Percentiles rank a stretch among this genome's conserved stretches.
phyloP scores from a whole-genome alignment of 1,284 basidiomycete species.

The Trametes hirsuta region DNA sequence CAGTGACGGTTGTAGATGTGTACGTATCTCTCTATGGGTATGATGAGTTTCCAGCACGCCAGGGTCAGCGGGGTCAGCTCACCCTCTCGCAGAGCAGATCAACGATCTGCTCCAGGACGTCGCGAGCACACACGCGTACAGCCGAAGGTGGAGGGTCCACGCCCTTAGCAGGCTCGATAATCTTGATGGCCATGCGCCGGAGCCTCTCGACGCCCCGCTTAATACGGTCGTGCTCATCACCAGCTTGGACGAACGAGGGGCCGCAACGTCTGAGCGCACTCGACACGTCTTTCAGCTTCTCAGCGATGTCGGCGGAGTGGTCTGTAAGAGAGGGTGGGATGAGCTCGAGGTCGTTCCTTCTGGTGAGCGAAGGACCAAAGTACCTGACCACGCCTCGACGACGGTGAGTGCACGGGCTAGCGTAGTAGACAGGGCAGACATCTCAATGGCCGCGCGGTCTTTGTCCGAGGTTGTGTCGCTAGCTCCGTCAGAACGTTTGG shows the following conservation, averaged over 20 bases:
- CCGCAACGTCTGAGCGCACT: slow-evolving; percentile 13
- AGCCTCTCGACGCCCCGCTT: slow-evolving; percentile 62
- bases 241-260: slow-evolving; percentile 5
- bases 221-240: slow-evolving; percentile 47
- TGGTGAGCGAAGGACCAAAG: not conserved
- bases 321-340: slow-evolving; percentile 4
- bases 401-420: slow-evolving; percentile 48
- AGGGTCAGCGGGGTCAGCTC: too few relatives aligned
- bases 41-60: not conserved
- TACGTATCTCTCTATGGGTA: slow-evolving; percentile 30
- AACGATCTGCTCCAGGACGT: slow-evolving; percentile 37
- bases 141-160: slow-evolving; percentile 5
- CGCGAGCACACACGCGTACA: slow-evolving; percentile 17
- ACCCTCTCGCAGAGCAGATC: slow-evolving; percentile 34
- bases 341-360: too few relatives aligned
- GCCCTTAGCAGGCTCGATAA: slow-evolving; percentile 41
- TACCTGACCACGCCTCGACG: slow-evolving; percentile 37
- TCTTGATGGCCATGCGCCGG: slow-evolving; percentile 50
- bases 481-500: slow-evolving; percentile 30
- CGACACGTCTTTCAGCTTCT: slow-evolving; percentile 15
- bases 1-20: slow-evolving; percentile 45
- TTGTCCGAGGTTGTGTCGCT: slow-evolving; percentile 16
- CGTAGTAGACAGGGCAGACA: slow-evolving; percentile 43
- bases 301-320: slow-evolving; percentile 14
- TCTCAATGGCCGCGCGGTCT: slow-evolving; percentile 35